These are phyloP conservation scores for Hyaloperonospora arabidopsidis DNA, from an alignment of 352 stramenopile genomes.

Conservation along the genomic window DNA sequence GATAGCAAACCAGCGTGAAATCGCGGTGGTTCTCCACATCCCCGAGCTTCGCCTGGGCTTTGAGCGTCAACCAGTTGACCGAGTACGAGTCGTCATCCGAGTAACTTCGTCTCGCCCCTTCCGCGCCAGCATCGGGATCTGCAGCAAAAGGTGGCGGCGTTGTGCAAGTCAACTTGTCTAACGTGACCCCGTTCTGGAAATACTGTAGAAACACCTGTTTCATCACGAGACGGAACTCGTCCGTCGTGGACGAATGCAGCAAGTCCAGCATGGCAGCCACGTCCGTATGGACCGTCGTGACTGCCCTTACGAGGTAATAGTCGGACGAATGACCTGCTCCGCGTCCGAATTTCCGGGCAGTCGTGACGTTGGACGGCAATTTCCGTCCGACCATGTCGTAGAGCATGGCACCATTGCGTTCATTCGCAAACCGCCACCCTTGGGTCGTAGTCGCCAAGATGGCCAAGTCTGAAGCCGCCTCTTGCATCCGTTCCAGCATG, in stretches of 20 bases:
- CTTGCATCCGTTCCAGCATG: conserved; percentile 56
- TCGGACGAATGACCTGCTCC: conserved; percentile 44
- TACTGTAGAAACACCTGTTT: conserved; percentile 53
- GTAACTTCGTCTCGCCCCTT: conserved; percentile 29
- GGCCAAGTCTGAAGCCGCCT: conserved; percentile 48
- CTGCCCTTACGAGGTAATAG: conserved; percentile 58
- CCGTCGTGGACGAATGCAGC: conserved; percentile 37
- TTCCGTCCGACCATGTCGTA: conserved; percentile 55
- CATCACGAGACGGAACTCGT: conserved; percentile 46
- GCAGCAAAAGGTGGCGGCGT: conserved; percentile 41
- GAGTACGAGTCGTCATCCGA: conserved; percentile 60
- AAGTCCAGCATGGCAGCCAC: conserved; percentile 42
- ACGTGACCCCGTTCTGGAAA: conserved; percentile 39
- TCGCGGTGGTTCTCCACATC: conserved; percentile 40
- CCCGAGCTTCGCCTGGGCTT: conserved; percentile 28
- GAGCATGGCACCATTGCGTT: conserved; percentile 45
- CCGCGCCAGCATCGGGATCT: conserved; percentile 22
- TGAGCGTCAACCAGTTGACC: conserved; percentile 61
- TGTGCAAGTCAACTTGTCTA: conserved; percentile 58
- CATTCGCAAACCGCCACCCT: conserved; percentile 43
- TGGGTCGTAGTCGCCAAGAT: conserved; percentile 35
- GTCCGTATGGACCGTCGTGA: conserved; percentile 44
- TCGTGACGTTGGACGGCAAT: conserved; percentile 34
- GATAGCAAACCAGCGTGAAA: conserved; percentile 66
- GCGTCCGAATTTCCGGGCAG: conserved; percentile 39